Base-by-base conservation (phyloP, 2,329 filamentous ascomycete species). In the Cryphonectria parasitica region DNA sequence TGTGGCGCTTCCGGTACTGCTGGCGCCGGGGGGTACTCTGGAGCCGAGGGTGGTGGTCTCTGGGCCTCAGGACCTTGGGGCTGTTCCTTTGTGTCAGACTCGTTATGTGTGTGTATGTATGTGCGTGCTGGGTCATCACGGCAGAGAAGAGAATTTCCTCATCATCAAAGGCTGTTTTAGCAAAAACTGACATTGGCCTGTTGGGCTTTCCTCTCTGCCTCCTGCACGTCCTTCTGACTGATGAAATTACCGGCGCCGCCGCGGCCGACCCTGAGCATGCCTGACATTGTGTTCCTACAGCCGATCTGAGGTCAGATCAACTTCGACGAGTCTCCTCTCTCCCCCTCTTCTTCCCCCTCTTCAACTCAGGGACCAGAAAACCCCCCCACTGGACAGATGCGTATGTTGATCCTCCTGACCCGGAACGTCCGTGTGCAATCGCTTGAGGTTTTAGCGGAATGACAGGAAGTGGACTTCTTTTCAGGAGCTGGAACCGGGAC, bases 221-320 rank as follows among this genome's bases (percentile, higher is more conserved):
- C 83, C 39, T 87, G 82, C 36, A 86, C 78, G 70, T 88, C 83
- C 74, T 85, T 82, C 73, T 85, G 83, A 76, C 82, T 82, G 75
- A 85, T 85, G 77, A 86, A 90, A 79, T 91, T 91, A 67, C 89
- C 89, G 7, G 89, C 89, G 65, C 89, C 89, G 68, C 89, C 89
- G 64, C 89, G 86, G 69, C 89, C 89, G 58, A 85, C 83, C 71
- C 83, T 82, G 74, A 85, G 86, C 66, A 82, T 81, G 75, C 86
- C 86, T 70, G 76, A 77, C 77, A 72, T 72, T 17, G 34, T 45
- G n/a, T 45, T 64, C 63, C 41, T 28, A 28, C 41, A 36, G 31
- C 31, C 6, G 75, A 78, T 79, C 54, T 31, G 28, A 58, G 54
- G 74, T 78, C 77, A 74, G 45, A 73, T 66, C 62, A 58, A 22